Evolutionary conservation across 75 land plant species (phyloP), one percentile per base, ranked within the genome.

Genomic region (Picea glauca): DNA sequence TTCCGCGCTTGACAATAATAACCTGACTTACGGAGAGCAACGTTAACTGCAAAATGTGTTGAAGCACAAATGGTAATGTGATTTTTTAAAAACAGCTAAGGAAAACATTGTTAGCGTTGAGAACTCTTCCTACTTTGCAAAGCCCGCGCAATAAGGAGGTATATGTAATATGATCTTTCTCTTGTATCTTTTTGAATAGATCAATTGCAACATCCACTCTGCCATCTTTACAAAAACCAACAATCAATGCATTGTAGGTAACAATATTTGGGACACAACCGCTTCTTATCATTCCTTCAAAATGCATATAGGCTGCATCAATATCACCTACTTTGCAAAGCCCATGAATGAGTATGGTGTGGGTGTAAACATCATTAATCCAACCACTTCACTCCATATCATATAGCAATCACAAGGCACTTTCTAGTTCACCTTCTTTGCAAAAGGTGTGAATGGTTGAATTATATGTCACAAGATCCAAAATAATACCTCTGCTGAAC

Each of bases 401-500:
- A 76, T 83, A 78, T 62, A 86, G 72, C 78, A 90, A 78, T 58
- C 77, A 57, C 67, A 79, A 81, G 13, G 91, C 87, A 18, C 46
- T 76, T 43, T 85, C 83, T 20, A 88, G 26, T 20, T 87, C 80
- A 33, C 90, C 88, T 59, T 78, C 82, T 76, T 77, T 88, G 80
- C 85, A 88, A 40, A 80, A 82, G 13, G 81, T 12, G 80, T 87
- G 81, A 15, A 94, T 84, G 6, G 90, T n/a, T 18, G 91, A 85
- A 78, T 94, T 94, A 60, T 94, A 94, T 18, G 88, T 87, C n/a
- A 86, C 85, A 5, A 88, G 77, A 75, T 90, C 92, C 75, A 82
- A 78, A 21, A n/a, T 77, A 61, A 78, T 60, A 2, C 84, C 87
- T 38, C 61, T 76, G 9, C 20, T 76, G 3, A 78, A 40, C 90